Percentiles rank a stretch among this genome's conserved stretches.
Evolutionary conservation across 495 filamentous ascomycete species (phyloP).

Genomic region (Aspergillus ostianus): DNA sequence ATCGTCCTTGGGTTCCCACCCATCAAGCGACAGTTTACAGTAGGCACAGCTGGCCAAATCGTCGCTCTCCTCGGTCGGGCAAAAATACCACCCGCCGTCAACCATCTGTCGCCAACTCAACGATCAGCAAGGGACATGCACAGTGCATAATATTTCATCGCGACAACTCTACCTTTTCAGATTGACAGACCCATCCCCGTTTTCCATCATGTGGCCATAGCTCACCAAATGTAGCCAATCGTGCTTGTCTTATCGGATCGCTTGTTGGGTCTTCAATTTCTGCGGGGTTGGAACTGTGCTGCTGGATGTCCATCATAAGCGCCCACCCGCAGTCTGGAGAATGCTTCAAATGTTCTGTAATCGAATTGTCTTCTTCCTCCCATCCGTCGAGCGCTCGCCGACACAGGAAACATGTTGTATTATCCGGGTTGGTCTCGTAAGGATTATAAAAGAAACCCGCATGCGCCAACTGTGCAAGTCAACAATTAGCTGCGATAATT

Average conservation of each 20-base stretch:
- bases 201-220: constrained; percentile 89
- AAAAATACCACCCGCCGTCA: constrained; percentile 90
- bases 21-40: constrained; percentile 80
- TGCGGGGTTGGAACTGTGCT: constrained; percentile 58
- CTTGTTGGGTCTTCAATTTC: constrained; percentile 70
- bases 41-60: constrained; percentile 89
- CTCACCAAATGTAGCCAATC: constrained; percentile 71
- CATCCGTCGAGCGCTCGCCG: constrained; percentile 77
- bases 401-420: constrained; percentile 87
- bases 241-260: constrained; percentile 67
- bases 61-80: constrained; percentile 72
- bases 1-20: constrained; percentile 89
- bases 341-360: constrained; percentile 81
- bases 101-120: constrained; percentile 62
- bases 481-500: constrained; percentile 8
- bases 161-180: constrained; percentile 62
- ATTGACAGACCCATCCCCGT: constrained; percentile 83
- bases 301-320: constrained; percentile 68
- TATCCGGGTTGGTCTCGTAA: constrained; percentile 70
- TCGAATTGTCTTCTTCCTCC: constrained; percentile 78
- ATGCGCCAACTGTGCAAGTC: constrained; percentile 67
- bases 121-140: neutral
- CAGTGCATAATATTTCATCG: neutral
- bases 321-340: constrained; percentile 85
- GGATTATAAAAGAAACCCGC: constrained; percentile 92